A percentile compares a stretch with the other conserved stretches of the same genome.
phyloP scores from a whole-genome alignment of 331 rosid species.

The Quercus tomentella region DNA sequence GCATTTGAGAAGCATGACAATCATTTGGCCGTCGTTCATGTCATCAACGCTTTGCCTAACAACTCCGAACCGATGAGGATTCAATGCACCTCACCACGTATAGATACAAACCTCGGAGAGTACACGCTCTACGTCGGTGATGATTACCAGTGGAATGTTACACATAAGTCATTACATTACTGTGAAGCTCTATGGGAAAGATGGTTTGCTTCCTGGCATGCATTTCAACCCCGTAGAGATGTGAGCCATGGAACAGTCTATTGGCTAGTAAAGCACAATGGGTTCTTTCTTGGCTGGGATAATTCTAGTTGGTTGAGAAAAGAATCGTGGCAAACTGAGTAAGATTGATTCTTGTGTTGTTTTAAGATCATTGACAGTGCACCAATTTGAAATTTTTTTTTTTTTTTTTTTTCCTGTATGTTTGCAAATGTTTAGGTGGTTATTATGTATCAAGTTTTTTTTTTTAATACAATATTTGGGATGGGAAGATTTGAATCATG shows the following conservation, averaged over 20 bases:
- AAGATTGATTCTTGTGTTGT: neutral
- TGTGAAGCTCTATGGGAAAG: constrained; percentile 13
- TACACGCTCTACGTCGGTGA: neutral
- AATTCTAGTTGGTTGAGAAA: constrained; percentile 12
- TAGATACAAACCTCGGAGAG: neutral
- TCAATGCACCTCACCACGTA: neutral
- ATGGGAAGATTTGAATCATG: too few relatives aligned
- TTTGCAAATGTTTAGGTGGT: too few relatives aligned
- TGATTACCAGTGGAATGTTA: neutral
- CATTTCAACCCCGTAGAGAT: constrained; percentile 20
- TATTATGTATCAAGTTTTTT: too few relatives aligned
- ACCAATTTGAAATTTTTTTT: too few relatives aligned
- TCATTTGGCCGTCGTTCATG: neutral
- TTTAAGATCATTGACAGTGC: neutral
- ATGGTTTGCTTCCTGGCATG: constrained; percentile 11
- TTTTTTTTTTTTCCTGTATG: neutral
- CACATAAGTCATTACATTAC: neutral
- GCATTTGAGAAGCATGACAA: neutral
- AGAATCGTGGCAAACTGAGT: neutral
- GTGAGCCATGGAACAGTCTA: neutral
- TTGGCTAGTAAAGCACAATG: constrained; percentile 17
- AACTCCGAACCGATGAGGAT: neutral
- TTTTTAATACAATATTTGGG: too few relatives aligned
- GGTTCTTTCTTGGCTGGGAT: constrained; percentile 27
- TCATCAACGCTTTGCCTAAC: constrained; percentile 6